A percentile compares a stretch with the other conserved stretches of the same genome.
Evolutionary conservation across 2,329 filamentous ascomycete species (phyloP).

Genomic region (Pseudogymnoascus sp.): DNA sequence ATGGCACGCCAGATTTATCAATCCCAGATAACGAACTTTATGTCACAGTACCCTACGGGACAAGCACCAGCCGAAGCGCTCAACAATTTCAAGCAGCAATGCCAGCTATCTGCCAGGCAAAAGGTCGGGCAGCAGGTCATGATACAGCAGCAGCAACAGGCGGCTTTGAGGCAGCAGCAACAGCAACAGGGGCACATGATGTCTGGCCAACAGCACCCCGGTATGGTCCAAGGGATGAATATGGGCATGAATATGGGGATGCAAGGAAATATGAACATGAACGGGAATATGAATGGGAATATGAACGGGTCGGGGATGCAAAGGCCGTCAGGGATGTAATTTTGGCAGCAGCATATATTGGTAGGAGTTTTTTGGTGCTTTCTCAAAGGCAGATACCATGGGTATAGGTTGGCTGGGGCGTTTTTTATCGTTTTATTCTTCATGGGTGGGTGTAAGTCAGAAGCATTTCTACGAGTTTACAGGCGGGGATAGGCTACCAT

Average conservation of each 20-base stretch:
- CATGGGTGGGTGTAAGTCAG: neutral
- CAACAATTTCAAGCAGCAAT: constrained; percentile 11
- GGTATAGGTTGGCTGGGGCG: neutral
- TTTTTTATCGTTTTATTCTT: neutral
- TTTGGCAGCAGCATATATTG: constrained; percentile 1
- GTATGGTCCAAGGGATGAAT: constrained; percentile 12
- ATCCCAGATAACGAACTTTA: constrained; percentile 32
- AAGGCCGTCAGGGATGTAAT: constrained; percentile 13
- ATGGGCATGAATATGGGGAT: constrained; percentile 21
- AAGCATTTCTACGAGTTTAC: neutral
- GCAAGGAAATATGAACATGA: constrained; percentile 13
- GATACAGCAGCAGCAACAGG: constrained; percentile 25
- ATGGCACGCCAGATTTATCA: constrained; percentile 25
- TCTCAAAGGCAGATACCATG: constrained; percentile 6
- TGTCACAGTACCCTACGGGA: constrained; percentile 19
- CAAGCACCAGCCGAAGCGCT: constrained; percentile 4
- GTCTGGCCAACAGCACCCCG: constrained; percentile 16
- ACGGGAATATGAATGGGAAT: constrained; percentile 10
- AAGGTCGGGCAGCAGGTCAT: constrained; percentile 25
- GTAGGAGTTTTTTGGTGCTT: neutral
- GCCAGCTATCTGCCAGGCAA: constrained; percentile 25
- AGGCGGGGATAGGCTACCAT: neutral
- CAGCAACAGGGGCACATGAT: constrained; percentile 21
- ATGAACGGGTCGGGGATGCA: constrained; percentile 11
- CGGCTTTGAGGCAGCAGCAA: constrained; percentile 32